phyloP scores from a whole-genome alignment of 495 filamentous ascomycete species.

The Penicillium ochrochloron region DNA sequence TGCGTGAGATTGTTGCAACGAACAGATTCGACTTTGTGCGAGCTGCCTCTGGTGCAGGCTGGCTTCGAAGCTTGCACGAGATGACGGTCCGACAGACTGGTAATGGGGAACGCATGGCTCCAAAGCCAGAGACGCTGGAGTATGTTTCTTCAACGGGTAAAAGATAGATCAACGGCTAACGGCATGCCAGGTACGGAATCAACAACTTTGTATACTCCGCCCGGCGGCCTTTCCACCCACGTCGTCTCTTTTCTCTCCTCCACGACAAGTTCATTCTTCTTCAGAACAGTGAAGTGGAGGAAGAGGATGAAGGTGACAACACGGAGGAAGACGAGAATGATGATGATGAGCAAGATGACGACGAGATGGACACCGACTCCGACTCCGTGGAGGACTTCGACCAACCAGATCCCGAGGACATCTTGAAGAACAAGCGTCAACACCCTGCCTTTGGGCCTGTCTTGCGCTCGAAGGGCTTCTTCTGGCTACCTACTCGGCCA shows the following conservation, averaged over 20 bases:
- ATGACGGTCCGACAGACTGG: conserved; percentile 50
- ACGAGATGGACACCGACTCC: conserved; percentile 43
- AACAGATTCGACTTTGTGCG: conserved; percentile 50
- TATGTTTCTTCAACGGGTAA: conserved; percentile 24
- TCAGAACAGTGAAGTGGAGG: conserved; percentile 47
- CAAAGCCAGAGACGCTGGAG: conserved; percentile 62
- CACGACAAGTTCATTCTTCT: conserved; percentile 60
- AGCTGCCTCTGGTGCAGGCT: conserved; percentile 50
- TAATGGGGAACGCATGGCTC: conserved; percentile 50
- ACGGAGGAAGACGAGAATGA: conserved; percentile 39
- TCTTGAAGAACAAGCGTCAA: conserved; percentile 49
- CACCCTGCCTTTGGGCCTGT: conserved; percentile 47
- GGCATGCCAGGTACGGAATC: conserved; percentile 48
- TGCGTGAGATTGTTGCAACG: conserved; percentile 56
- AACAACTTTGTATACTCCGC: conserved; percentile 61
- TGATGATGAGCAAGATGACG: conserved; percentile 39
- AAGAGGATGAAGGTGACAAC: conserved; percentile 39
- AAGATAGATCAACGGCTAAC: conserved; percentile 3
- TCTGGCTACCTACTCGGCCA: conserved; percentile 52
- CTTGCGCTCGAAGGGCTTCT: conserved; percentile 54
- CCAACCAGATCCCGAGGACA: conserved; percentile 40
- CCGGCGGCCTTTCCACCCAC: conserved; percentile 57
- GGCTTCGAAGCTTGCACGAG: conserved; percentile 55
- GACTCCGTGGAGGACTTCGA: conserved; percentile 43
- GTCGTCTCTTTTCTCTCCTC: conserved; percentile 51